A percentile compares a stretch with the other conserved stretches of the same genome.
phyloP scores from a whole-genome alignment of 2,329 filamentous ascomycete genomes.

The Botryosphaeria dothidea region DNA sequence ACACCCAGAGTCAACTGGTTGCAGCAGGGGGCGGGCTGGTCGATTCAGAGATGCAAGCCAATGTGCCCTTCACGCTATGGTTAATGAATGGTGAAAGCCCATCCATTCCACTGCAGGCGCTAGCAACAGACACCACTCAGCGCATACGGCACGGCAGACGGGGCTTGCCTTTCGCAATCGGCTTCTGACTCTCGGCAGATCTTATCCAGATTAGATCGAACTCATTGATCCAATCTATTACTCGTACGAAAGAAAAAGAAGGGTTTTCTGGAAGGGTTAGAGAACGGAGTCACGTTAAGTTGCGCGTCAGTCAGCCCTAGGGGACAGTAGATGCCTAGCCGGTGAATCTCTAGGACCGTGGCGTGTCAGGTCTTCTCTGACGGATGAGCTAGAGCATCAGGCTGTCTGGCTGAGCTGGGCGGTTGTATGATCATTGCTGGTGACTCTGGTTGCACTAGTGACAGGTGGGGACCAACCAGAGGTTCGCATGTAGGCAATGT shows the following conservation, averaged over 20 bases:
- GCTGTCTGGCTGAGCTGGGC: too few relatives aligned
- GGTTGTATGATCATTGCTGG: background rate
- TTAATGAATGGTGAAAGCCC: background rate
- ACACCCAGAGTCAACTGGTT: background rate
- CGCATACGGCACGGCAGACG: background rate
- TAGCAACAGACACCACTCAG: background rate
- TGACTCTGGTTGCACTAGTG: background rate
- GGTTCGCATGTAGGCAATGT: background rate
- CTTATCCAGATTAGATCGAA: background rate
- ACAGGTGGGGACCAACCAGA: background rate
- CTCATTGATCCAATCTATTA: background rate
- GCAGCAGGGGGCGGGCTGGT: background rate
- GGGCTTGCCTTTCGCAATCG: background rate
- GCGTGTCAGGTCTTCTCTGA: too few relatives aligned
- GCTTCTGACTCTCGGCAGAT: background rate
- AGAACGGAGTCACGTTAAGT: background rate
- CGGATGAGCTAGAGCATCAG: too few relatives aligned
- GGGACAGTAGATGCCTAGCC: background rate
- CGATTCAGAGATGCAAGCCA: background rate
- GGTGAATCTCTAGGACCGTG: background rate
- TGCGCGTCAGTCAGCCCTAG: background rate
- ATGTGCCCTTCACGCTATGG: background rate
- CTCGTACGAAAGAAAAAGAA: background rate
- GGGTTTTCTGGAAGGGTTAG: background rate
- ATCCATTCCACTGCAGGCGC: background rate